Base-by-base conservation (phyloP, 805 yeast species). In the Myxozyma sirexii region DNA sequence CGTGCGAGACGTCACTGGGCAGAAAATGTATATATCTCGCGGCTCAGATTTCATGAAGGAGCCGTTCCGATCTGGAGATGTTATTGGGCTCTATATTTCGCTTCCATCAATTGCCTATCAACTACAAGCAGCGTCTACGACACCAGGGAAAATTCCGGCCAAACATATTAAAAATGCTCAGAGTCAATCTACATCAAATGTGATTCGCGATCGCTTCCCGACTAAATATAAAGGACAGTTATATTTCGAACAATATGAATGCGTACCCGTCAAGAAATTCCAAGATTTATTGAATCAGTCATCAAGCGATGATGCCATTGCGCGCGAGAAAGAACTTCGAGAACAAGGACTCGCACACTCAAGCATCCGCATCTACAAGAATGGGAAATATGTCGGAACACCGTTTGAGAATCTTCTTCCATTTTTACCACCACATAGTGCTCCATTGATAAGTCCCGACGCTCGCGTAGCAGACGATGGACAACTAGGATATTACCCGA, bases 401-500 rank as follows among this genome's bases (percentile, higher is more conserved):
- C 85, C 88, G 43, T 87, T 88, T 69, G 82, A 82, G 59, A 82
- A 84, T 33, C 71, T 93, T 41, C 84, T 83, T 63, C 87, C 90
- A 26, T 92, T 90, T 69, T 72, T 88, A 50, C 97, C 97, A 0
- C 92, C 96, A 2, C 79, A 85, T 57, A 82, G 92, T 42, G 85
- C 69, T 47, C 76, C 62, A 58, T 70, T 69, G 39, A 50, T 67
- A 1, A 57, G 68, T 10, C 55, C 66, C 17, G 67, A 64, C 15
- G 66, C 68, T 2, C 65, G 66, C 2, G 65, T 70, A 8, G 67
- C 66, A 6, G 96, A 94, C 71, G 97, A 94, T 70, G 96, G 96
- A 0, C 76, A 83, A 44, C 74, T 90, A 56, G 99, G 98, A 0
- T 94, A 94, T 71, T 94, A 85, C 74, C 98, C 99, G 1, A 89